Evolutionary conservation across 2,329 filamentous ascomycete species (phyloP), one percentile per base, ranked within the genome.

Genomic region (Meredithiella fracta): DNA sequence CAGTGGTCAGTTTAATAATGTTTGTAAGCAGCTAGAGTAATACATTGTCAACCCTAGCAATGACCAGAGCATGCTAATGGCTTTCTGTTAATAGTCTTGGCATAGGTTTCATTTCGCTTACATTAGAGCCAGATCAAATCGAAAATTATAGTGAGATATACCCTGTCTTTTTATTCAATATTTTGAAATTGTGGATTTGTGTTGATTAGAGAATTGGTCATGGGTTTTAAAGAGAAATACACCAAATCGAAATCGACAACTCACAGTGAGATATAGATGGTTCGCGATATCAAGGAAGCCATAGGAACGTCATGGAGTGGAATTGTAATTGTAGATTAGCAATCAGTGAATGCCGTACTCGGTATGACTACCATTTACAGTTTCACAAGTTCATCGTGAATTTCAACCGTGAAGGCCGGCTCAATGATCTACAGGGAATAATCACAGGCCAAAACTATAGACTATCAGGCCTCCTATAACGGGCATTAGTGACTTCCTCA

Each of bases 101-200:
- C 20, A 2, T 22, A 22, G 40, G 11, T 2, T 34, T 51, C 49
- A 51, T 51, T 51, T 51, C 49, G 49, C 49, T 51, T 51, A 51
- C 26, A 51, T 51, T 51, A 51, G 23, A 51, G 17, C 25, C 15
- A 37, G 49, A 23, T 26, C 29, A 29, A 31, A 34, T 22, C 26
- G 29, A 34, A n/a, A 51, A 26, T 51, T 29, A 22, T 34, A n/a
- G 26, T 17, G 26, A 34, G 8, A n/a, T 7, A 51, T 6, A 7
- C 49, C 49, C 49, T 51, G 49, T 51, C 25, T 8, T 51, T 14
- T 51, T n/a, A 51, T 51, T 51, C 23, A n/a, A 29, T 7, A 34
- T 22, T 34, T 17, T n/a, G 22, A 31, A 26, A 20, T 17, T 17
- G 42, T 47, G 17, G 11, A 47, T 22, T 47, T 3, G 42, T 47